Conservation (phyloP, 306 rosid species). For the Morella rubra region DNA sequence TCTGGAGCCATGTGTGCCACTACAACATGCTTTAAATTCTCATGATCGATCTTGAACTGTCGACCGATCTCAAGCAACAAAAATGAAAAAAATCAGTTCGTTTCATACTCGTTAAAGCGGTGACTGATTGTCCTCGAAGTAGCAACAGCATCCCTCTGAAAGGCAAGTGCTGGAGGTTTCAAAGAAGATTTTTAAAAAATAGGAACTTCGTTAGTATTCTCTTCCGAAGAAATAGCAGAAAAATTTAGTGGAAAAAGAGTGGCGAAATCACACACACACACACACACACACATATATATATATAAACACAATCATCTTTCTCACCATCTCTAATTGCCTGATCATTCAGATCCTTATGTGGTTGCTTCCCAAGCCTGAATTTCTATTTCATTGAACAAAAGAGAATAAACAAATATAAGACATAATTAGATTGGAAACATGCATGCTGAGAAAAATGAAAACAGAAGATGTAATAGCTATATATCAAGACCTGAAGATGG, state of each 20-base stretch:
- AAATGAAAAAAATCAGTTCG: neutral
- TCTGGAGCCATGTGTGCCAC: too few species aligned
- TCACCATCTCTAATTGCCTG: neutral
- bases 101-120: neutral
- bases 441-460: neutral
- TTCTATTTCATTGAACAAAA: neutral
- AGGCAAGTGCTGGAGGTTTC: neutral
- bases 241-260: neutral
- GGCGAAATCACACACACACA: too few species aligned
- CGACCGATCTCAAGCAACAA: neutral
- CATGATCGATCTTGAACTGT: too few species aligned
- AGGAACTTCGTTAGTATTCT: neutral
- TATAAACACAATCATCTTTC: neutral
- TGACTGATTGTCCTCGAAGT: slow-evolving; percentile 4
- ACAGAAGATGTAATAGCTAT: neutral
- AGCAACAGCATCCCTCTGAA: slow-evolving; percentile 4
- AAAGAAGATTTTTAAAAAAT: neutral
- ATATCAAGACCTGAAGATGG: neutral
- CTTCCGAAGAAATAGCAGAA: neutral
- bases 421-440: neutral
- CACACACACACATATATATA: neutral
- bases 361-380: slow-evolving; percentile 7
- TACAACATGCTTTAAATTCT: too few species aligned
- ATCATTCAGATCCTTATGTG: neutral
- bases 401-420: neutral